Conservation (phyloP, 495 filamentous ascomycete species). For the Bathelium albidoporum region DNA sequence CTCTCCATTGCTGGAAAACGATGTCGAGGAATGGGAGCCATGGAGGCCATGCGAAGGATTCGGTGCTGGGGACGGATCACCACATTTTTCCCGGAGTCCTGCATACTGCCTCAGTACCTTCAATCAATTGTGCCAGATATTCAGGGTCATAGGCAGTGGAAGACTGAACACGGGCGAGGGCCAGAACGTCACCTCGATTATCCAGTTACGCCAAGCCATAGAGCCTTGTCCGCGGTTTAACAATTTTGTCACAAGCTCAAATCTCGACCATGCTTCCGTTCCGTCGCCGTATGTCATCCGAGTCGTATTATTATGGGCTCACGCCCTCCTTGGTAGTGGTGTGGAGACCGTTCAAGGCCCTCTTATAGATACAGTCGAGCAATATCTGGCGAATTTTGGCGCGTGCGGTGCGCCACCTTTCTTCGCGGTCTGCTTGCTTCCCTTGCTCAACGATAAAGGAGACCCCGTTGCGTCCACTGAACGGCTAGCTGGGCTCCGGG, state of each 20-base stretch:
- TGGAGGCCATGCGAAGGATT: constrained; percentile 38
- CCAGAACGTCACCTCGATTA: background rate
- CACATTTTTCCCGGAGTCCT: constrained; percentile 37
- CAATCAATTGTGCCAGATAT: constrained; percentile 35
- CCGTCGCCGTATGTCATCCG: background rate
- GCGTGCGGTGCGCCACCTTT: background rate
- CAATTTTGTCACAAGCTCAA: background rate
- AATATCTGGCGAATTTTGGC: background rate
- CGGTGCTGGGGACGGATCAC: constrained; percentile 27
- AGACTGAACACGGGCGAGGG: background rate
- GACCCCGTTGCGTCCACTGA: background rate
- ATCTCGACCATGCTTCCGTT: background rate
- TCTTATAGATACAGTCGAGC: background rate
- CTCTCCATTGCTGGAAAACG: constrained; percentile 38
- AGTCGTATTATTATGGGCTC: background rate
- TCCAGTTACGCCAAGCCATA: background rate
- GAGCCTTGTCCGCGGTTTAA: background rate
- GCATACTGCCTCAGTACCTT: constrained; percentile 52
- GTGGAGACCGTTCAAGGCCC: background rate
- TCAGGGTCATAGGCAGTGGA: background rate
- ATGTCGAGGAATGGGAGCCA: constrained; percentile 62
- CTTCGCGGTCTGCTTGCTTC: background rate
- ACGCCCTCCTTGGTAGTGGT: background rate
- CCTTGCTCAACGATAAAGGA: background rate
- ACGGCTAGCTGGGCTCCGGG: background rate